Percentiles rank a stretch among this genome's conserved stretches.
These are phyloP conservation scores for Colletotrichum sp. DNA, from an alignment of 2,329 filamentous ascomycete species.

Conservation along the genomic window DNA sequence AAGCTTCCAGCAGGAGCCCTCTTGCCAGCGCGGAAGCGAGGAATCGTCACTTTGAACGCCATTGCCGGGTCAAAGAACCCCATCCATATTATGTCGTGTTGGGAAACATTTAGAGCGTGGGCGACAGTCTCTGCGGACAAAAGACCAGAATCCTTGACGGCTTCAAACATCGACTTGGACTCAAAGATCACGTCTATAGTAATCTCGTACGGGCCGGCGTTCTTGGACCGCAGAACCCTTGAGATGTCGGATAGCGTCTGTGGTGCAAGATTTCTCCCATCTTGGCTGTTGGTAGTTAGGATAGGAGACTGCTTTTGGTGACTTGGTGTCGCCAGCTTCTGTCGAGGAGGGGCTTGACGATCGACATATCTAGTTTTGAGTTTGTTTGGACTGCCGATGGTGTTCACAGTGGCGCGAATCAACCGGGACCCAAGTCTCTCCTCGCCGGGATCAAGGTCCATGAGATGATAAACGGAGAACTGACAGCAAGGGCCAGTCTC, in stretches of 20 bases:
- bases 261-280: neutral
- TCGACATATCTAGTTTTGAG: rapidly evolving
- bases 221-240: neutral
- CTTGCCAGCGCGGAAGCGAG: neutral
- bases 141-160: constrained; percentile 38
- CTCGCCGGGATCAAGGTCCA: neutral
- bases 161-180: constrained; percentile 33
- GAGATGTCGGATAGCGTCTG: neutral
- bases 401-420: neutral
- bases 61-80: constrained; percentile 50
- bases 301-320: neutral
- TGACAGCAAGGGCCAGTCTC: neutral
- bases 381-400: neutral
- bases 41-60: constrained; percentile 53
- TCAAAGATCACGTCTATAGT: constrained; percentile 51
- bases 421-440: neutral
- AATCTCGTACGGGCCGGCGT: neutral
- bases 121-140: constrained; percentile 39
- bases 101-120: constrained; percentile 29
- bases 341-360: rapidly evolving
- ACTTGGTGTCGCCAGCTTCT: neutral
- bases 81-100: constrained; percentile 37
- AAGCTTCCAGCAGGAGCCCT: neutral
- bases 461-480: neutral
- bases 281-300: neutral